Evolutionary conservation across 1,139 yeast species (phyloP), one percentile per base, ranked within the genome.

Genomic region (Candida sanyaensis): DNA sequence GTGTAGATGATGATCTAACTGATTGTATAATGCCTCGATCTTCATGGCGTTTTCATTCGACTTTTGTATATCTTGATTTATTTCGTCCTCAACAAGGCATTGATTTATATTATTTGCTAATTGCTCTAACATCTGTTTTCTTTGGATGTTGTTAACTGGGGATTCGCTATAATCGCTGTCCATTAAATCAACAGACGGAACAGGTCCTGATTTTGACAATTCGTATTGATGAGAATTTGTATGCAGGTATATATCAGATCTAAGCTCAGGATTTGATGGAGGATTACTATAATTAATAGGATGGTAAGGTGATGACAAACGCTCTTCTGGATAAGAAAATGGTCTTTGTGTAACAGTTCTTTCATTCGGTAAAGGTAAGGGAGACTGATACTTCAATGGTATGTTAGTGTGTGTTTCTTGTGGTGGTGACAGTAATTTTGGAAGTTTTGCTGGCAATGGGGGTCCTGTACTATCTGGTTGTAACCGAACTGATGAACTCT

Each of bases 391-490:
- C 44, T 65, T 68, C 33, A 61, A 49, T 2, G 75, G 75, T 10
- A 65, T 44, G 3, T 34, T 29, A 13, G 36, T 45, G n/a, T 43
- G 24, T 8, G 40, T 8, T 7, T 32, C 29, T n/a, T 30, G 12
- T 11, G 41, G 6, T 4, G 43, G 34, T 10, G 42, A 13, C 40
- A 26, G 27, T 26, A 13, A 52, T 42, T 50, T 42, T 13, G 48
- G 45, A 7, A 54, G 55, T 53, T 69, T 71, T 0, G 79, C 73
- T 48, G 75, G 81, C 10, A 81, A 73, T 0, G 84, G 84, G 0
- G 83, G 79, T 4, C 62, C 64, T 6, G 60, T 53, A 1, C 38
- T 24, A 34, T 50, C 57, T 3, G 55, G 38, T 23, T 36, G 38
- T 23, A 23, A 28, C 23, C 28, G 38, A 6, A 3, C 28, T 34